phyloP scores from a whole-genome alignment of 768 basidiomycete genomes.

The Amanita rimosa region DNA sequence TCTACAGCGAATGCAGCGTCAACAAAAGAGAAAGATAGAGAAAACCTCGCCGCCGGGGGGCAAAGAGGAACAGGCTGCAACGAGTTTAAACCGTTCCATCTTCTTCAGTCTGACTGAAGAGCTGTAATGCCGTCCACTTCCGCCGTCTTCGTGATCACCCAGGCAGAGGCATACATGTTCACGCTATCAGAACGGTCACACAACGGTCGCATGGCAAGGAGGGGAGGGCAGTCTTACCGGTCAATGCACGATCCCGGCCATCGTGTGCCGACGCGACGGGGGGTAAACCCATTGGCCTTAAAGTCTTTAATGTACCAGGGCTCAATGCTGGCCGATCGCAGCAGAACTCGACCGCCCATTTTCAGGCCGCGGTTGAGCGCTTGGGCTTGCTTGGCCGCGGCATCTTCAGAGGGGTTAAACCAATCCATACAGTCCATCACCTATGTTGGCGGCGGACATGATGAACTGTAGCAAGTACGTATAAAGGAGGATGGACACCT shows the following conservation, averaged over 20 bases:
- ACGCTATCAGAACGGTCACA: neutral
- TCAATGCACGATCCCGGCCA: neutral
- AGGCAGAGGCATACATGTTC: neutral
- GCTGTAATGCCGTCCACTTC: neutral
- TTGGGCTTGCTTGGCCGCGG: slow-evolving; percentile 39
- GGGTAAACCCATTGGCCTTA: neutral
- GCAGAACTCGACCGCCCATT: slow-evolving; percentile 50
- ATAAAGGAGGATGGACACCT: too few species aligned
- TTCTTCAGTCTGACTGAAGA: too few species aligned
- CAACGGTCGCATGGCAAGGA: too few species aligned
- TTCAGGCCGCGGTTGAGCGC: slow-evolving; percentile 48
- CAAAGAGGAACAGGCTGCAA: too few species aligned
- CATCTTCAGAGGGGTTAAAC: slow-evolving; percentile 35
- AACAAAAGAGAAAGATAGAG: too few species aligned
- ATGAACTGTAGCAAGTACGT: too few species aligned
- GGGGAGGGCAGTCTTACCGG: neutral
- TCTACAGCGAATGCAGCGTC: too few species aligned
- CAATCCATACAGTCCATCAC: slow-evolving; percentile 68
- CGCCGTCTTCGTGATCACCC: neutral
- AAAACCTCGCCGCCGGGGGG: too few species aligned
- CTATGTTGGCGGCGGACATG: slow-evolving; percentile 41
- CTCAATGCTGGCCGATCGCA: slow-evolving; percentile 49
- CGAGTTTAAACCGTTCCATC: too few species aligned
- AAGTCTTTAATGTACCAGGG: slow-evolving; percentile 49
- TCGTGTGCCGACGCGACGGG: neutral